Base-by-base conservation (phyloP, 2,329 filamentous ascomycete genomes). In the Penicillium sp. region DNA sequence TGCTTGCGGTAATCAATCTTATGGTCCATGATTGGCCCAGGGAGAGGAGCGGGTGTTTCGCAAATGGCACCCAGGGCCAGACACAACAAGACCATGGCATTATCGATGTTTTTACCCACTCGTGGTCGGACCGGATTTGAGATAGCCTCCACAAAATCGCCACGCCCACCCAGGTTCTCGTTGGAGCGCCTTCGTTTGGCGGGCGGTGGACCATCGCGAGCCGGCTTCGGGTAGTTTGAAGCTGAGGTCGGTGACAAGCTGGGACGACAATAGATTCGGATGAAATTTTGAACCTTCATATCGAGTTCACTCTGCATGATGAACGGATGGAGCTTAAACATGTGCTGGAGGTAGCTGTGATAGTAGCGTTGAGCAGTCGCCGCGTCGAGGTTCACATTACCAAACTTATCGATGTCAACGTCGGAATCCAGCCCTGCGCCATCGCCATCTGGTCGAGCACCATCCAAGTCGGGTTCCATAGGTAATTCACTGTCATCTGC, bases 41-140 rank as follows among this genome's bases (percentile, higher is more conserved):
- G 79, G 10, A 85, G 61, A 14, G 74, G 72, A 12, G 3, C 72
- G 64, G 37, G 73, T 72, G 51, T 77, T 51, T 77, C 69, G 60
- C 88, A 92, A 11, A 97, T 87, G 63, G 89, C 90, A 14, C 93
- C 93, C 5, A 99, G 74, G 0, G 92, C 92, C 46, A 97, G 77
- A 1, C 95, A 82, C 3, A 92, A 77, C 2, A 96, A 77, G 1
- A 96, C 81, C 33, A 97, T 78, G 0, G 90, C 90, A 58, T 88
- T 95, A 45, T 84, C 80, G 13, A 93, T 83, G 7, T 86, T 89
- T 44, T 85, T 68, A 38, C 73, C 72, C 16, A 76, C 70, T n/a
- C 61, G 56, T 18, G 50, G 54, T 35, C 52, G 49, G 18, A 46
- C 11, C 6, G 48, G 48, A 16, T 37, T 45, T 2, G 46, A 30